A percentile compares a stretch with the other conserved stretches of the same genome.
Conservation (phyloP, 192 early-diverging fungal genomes). For the Kappamyces sp. region DNA sequence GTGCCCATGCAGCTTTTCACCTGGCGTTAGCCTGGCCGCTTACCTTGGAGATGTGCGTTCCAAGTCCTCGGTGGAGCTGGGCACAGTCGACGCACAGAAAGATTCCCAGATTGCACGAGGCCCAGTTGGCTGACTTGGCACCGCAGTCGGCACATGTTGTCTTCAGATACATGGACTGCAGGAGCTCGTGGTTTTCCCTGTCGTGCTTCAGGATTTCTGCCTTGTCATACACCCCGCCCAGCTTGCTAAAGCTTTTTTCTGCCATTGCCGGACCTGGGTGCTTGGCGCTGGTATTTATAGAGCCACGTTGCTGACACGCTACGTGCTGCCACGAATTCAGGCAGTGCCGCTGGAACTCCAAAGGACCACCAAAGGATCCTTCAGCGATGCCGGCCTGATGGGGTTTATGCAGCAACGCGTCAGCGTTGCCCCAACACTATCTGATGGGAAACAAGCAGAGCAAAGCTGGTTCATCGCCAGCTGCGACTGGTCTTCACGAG, state of each 20-base stretch:
- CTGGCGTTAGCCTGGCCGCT: no score
- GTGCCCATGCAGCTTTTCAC: conserved; percentile 10
- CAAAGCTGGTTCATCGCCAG: no score
- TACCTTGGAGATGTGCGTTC: conserved; percentile 17
- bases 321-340: no score
- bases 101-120: conserved; percentile 19
- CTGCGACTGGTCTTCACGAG: no score
- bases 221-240: neutral
- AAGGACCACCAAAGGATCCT: no score
- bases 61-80: conserved; percentile 12
- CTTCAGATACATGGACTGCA: neutral
- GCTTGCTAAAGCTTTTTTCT: conserved; percentile 1
- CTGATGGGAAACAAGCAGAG: no score
- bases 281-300: no score
- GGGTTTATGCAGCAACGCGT: no score
- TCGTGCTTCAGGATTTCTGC: neutral
- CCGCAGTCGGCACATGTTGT: neutral
- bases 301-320: no score
- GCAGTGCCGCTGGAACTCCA: no score
- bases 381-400: no score
- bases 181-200: neutral
- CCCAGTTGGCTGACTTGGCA: conserved; percentile 4
- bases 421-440: no score
- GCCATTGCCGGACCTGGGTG: neutral
- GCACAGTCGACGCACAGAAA: conserved; percentile 18